These are phyloP conservation scores for Phylloporus sp. DNA, from an alignment of 1,284 basidiomycete species.

Conservation along the genomic window DNA sequence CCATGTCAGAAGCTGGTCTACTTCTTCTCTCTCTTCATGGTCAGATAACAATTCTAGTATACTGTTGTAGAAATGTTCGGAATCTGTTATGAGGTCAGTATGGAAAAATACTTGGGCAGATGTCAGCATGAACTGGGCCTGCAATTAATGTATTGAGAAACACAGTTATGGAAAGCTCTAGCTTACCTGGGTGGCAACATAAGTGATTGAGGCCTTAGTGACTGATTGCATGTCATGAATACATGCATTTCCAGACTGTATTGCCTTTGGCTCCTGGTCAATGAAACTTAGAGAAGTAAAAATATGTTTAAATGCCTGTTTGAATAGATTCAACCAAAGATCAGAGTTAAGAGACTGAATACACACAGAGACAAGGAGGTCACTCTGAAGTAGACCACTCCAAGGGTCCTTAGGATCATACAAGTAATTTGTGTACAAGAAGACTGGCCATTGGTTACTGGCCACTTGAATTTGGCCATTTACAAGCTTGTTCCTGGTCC, in stretches of 20 bases:
- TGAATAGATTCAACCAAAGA: background rate
- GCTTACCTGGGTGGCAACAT: background rate
- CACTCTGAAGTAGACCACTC: background rate
- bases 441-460: background rate
- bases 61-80: too few relatives aligned
- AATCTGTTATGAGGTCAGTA: too few relatives aligned
- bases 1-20: too few relatives aligned
- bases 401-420: background rate
- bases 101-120: too few relatives aligned
- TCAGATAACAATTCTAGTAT: too few relatives aligned
- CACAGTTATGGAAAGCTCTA: background rate
- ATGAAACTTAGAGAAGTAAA: background rate
- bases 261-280: background rate
- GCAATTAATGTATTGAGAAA: background rate
- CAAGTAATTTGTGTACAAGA: background rate
- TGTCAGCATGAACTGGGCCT: too few relatives aligned
- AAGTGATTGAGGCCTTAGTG: background rate
- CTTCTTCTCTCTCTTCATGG: too few relatives aligned
- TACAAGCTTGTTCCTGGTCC: background rate
- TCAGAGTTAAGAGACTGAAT: background rate
- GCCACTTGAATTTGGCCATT: too few relatives aligned
- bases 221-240: background rate
- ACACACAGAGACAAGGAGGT: background rate
- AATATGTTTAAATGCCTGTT: background rate
- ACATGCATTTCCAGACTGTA: background rate